These are phyloP conservation scores for Cyberlindnera japonica DNA, from an alignment of 805 yeast genomes.

Conservation along the genomic window DNA sequence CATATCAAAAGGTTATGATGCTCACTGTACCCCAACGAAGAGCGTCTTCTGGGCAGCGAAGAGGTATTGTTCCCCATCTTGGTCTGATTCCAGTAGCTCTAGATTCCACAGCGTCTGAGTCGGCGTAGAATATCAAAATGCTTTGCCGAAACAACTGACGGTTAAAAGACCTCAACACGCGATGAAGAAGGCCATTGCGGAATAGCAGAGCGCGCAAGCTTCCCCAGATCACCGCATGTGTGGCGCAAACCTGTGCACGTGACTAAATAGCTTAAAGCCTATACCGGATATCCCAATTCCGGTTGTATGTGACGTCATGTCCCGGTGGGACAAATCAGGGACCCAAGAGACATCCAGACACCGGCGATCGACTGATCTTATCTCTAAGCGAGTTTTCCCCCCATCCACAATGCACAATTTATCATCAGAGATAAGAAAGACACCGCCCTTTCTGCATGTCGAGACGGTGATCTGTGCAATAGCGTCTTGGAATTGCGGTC, in stretches of 20 bases:
- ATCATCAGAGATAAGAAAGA: too few relatives aligned
- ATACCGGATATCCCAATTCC: background rate
- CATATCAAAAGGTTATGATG: background rate
- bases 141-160: background rate
- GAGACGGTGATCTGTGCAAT: too few relatives aligned
- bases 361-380: too few relatives aligned
- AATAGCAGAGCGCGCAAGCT: conserved; percentile 1
- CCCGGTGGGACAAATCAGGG: too few relatives aligned
- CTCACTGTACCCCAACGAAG: background rate
- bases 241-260: background rate
- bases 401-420: too few relatives aligned
- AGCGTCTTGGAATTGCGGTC: too few relatives aligned
- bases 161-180: background rate
- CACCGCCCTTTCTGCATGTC: too few relatives aligned
- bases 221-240: conserved; percentile 10
- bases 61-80: conserved; percentile 14
- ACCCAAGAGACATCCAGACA: too few relatives aligned
- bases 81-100: background rate
- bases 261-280: background rate
- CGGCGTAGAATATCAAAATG: background rate
- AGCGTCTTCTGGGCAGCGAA: conserved; percentile 9
- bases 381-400: too few relatives aligned
- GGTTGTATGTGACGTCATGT: background rate
- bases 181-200: background rate
- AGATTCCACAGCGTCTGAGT: background rate